phyloP scores from a whole-genome alignment of 1,284 basidiomycete species.

The Fomes fomentarius region DNA sequence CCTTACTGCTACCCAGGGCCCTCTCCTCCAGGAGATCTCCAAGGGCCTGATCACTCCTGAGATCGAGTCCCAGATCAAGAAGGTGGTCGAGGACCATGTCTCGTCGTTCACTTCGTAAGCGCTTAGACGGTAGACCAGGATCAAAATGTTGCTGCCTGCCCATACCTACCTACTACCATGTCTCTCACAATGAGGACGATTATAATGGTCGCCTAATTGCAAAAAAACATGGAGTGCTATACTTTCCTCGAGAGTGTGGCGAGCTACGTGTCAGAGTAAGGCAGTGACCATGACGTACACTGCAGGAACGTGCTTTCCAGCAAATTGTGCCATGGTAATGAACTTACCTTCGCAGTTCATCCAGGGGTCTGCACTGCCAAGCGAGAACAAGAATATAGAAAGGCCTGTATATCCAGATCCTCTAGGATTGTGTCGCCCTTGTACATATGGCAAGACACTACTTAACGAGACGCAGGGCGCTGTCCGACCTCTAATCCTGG shows the following conservation, averaged over 20 bases:
- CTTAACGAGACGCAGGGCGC: background rate
- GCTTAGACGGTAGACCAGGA: conserved; percentile 23
- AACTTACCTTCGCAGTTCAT: too few species aligned
- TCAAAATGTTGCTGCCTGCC: conserved; percentile 27
- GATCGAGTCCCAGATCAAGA: conserved; percentile 93
- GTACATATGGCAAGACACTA: conserved; percentile 6
- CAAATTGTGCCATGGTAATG: too few species aligned
- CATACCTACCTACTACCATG: conserved; percentile 20
- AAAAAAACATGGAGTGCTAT: too few species aligned
- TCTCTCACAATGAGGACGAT: conserved; percentile 23
- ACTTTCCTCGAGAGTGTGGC: too few species aligned
- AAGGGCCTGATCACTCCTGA: conserved; percentile 86
- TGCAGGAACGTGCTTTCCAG: too few species aligned
- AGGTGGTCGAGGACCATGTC: conserved; percentile 87
- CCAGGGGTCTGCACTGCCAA: too few species aligned
- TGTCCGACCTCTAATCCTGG: background rate
- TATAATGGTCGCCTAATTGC: conserved; percentile 24
- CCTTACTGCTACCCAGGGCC: conserved; percentile 67
- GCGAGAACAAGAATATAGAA: too few species aligned
- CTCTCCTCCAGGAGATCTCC: conserved; percentile 82
- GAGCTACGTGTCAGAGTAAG: too few species aligned
- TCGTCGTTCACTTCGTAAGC: conserved; percentile 75
- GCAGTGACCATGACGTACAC: too few species aligned
- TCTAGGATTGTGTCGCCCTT: conserved; percentile 19
- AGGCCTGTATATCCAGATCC: background rate